Percentiles rank a stretch among this genome's conserved stretches.
These are phyloP conservation scores for Crithidia expoeki DNA, from an alignment of 208 protist genomes.

Conservation along the genomic window DNA sequence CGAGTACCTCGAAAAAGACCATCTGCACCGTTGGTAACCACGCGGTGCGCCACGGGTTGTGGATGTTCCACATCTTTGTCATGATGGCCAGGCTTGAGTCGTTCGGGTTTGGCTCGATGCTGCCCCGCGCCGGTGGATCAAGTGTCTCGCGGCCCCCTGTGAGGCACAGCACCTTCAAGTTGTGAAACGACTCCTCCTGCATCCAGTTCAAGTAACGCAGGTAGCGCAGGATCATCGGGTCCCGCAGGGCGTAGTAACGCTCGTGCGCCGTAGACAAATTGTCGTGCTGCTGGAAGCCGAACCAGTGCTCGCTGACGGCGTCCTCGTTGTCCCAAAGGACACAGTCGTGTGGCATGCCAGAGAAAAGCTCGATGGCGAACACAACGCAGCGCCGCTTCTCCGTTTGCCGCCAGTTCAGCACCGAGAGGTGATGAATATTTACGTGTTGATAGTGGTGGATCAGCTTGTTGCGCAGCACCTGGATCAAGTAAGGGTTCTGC, in stretches of 20 bases:
- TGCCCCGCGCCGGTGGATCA: slow-evolving; percentile 56
- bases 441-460: slow-evolving; percentile 86
- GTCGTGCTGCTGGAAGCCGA: slow-evolving; percentile 78
- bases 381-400: slow-evolving; percentile 79
- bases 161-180: slow-evolving; percentile 81
- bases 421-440: slow-evolving; percentile 73
- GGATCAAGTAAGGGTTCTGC: slow-evolving; percentile 74
- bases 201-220: slow-evolving; percentile 87
- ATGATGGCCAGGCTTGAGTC: slow-evolving; percentile 59
- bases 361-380: slow-evolving; percentile 82
- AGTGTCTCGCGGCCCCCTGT: slow-evolving; percentile 79
- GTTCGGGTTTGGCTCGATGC: slow-evolving; percentile 60
- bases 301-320: slow-evolving; percentile 85
- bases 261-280: slow-evolving; percentile 78
- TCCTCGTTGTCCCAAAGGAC: slow-evolving; percentile 76
- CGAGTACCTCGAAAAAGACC: slow-evolving; percentile 75
- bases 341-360: slow-evolving; percentile 86
- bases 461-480: slow-evolving; percentile 68
- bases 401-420: slow-evolving; percentile 82
- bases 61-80: slow-evolving; percentile 71
- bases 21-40: slow-evolving; percentile 84
- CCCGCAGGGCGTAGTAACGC: slow-evolving; percentile 62
- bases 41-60: slow-evolving; percentile 76
- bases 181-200: slow-evolving; percentile 88
- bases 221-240: slow-evolving; percentile 85